Conservation (phyloP, 768 basidiomycete genomes). For the Lactarius evosmus region DNA sequence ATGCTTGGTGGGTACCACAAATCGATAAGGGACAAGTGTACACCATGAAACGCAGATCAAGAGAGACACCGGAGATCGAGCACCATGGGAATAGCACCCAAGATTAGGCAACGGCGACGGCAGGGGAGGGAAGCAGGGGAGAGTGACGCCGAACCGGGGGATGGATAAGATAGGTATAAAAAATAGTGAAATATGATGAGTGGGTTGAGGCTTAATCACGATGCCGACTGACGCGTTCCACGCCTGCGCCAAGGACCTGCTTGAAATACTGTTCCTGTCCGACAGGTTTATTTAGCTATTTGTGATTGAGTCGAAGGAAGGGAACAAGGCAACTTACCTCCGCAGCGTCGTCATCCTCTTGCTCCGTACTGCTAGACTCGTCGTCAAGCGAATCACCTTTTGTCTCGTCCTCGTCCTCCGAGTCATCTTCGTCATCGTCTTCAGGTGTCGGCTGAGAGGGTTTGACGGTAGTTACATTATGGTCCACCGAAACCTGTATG, state of each 20-base stretch:
- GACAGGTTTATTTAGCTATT: background rate
- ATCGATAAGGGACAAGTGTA: background rate
- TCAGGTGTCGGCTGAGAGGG: constrained; percentile 15
- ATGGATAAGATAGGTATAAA: constrained; percentile 20
- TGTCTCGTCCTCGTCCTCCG: constrained; percentile 19
- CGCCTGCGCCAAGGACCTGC: constrained; percentile 27
- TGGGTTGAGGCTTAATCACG: constrained; percentile 14
- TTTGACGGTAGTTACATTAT: background rate
- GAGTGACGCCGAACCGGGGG: background rate
- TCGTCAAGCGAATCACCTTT: constrained; percentile 21
- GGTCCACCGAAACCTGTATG: background rate
- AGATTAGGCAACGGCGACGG: constrained; percentile 2
- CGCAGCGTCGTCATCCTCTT: constrained; percentile 31
- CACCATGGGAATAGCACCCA: background rate
- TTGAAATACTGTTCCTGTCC: constrained; percentile 20
- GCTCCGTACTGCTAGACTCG: constrained; percentile 22
- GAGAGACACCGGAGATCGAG: background rate
- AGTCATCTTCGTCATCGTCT: constrained; percentile 30
- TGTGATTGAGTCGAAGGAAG: background rate
- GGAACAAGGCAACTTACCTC: constrained; percentile 32
- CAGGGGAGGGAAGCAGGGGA: background rate
- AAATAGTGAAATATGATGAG: background rate
- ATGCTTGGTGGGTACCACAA: background rate
- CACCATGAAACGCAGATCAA: background rate
- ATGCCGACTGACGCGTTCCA: constrained; percentile 29